These are phyloP conservation scores for Erodium texanum DNA, from an alignment of 441 rosid species.

Conservation along the genomic window DNA sequence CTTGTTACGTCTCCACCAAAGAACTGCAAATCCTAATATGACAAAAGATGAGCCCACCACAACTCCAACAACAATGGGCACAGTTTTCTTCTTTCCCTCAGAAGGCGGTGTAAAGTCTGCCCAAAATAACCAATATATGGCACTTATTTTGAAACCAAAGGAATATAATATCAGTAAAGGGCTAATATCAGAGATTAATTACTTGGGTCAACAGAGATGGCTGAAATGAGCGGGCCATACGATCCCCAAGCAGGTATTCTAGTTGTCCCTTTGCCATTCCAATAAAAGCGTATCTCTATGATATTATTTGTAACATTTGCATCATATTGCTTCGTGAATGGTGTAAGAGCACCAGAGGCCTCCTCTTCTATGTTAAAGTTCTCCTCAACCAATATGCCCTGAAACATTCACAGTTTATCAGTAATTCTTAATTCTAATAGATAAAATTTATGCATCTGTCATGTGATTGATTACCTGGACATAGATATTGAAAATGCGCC, in stretches of 20 bases:
- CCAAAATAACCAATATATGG: constrained; percentile 7
- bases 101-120: constrained; percentile 33
- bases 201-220: constrained; percentile 54
- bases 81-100: constrained; percentile 19
- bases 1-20: constrained; percentile 36
- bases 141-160: too few relatives aligned
- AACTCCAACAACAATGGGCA: constrained; percentile 24
- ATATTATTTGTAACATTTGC: constrained; percentile 30
- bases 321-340: constrained; percentile 20
- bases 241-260: constrained; percentile 49
- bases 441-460: background rate
- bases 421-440: background rate
- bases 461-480: constrained; percentile 35
- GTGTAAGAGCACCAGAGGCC: constrained; percentile 33
- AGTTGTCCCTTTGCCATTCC: constrained; percentile 71
- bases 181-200: constrained; percentile 4
- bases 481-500: constrained; percentile 47
- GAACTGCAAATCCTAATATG: constrained; percentile 27
- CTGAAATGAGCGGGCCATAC: constrained; percentile 66
- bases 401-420: background rate
- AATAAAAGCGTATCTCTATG: constrained; percentile 46
- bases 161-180: background rate
- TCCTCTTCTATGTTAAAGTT: constrained; percentile 35
- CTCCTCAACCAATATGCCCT: constrained; percentile 31
- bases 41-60: constrained; percentile 24